Base-by-base conservation (phyloP, 2,329 filamentous ascomycete genomes). In the Nigrospora oryzae region DNA sequence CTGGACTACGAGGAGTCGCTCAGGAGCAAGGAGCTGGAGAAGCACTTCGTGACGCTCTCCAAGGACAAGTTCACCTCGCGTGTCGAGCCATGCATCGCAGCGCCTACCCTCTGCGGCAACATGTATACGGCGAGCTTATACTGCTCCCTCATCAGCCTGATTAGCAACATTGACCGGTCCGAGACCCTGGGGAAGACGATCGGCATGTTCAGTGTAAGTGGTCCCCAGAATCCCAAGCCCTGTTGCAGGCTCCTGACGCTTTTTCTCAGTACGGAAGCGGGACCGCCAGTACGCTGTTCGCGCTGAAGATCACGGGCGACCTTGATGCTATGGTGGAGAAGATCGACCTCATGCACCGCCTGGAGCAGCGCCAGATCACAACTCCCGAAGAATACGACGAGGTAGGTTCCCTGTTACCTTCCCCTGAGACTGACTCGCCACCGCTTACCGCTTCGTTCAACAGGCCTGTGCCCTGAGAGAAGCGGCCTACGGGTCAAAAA, bases 51-150 rank as follows among this genome's bases (percentile, higher is more conserved):
- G 11, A 4, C 36, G 3, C 5, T 38, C 5, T 6, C 36, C 11
- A 38, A 38, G 17, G 5, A n/a, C 4, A 4, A 17, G 36, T 38
- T 38, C 16, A 5, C 5, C 5, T 3, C 5, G 16, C 36, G 16
- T 5, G 36, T 38, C 16, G 36, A 38, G 36, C 36, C 36, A 12
- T 38, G 36, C 17, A 38, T 38, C 16, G 5, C 5, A 4, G 36
- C 36, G 4, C 36, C 36, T 4, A 6, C 36, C 16, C 4, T 5
- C 59, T 53, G 77, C 55, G 62, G 61, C 51, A 81, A 81, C 65
- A 81, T 80, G 77, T 81, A 81, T 63, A 74, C 70, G 49, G 77
- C 74, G 38, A 79, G 74, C 58, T 74, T 81, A 45, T 81, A 79
- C 56, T 71, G 69, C 46, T 74, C 74, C 46, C 64, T 81, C 17